Base-by-base conservation (phyloP, 495 filamentous ascomycete species). In the Staphylotrichum longicolle region DNA sequence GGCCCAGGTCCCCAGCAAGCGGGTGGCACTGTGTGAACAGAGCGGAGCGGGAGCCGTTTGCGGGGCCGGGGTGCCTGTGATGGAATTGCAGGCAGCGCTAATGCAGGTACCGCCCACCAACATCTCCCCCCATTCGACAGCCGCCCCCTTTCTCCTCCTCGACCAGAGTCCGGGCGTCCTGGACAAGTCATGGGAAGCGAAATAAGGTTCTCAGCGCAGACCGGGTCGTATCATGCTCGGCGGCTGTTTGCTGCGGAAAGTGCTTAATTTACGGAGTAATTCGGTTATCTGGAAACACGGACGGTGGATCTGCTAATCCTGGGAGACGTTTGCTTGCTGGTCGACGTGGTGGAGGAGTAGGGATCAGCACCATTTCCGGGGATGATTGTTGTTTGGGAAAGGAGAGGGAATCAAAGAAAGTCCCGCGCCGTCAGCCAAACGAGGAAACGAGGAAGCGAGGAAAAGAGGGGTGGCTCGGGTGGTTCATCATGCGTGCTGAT, bases 41-140 rank as follows among this genome's bases (percentile, higher is more conserved):
- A 3, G 6, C n/a, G 45, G 45, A 48, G 37, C n/a, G n/a, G 0
- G 2, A 30, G 14, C n/a, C 8, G 33, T 41, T 50, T 44, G 30
- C 27, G 37, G 47, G 35, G 37, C 6, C 6, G 15, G 37, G 9
- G 11, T 46, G 30, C 9, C 20, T 27, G 20, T 27, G 20, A 27
- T 27, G 20, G 20, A 27, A 27, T 48, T 59, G 59, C 32, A 35
- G 15, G 54, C 57, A 42, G 34, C 63, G 50, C 63, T 62, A 62
- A 66, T 66, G 64, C 64, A 66, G 64, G 64, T 63, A 66, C 64
- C 54, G 41, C 41, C 45, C n/a, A 32, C 30, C 42, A 33, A 20
- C 39, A 32, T 15, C 33, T 55, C 42, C 51, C 34, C 44, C 32
- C 54, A 64, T 64, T 64, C 57, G 62, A 64, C 20, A 44, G 15